phyloP scores from a whole-genome alignment of 108 stramenopile genomes.

The Skeletonema tropicum region DNA sequence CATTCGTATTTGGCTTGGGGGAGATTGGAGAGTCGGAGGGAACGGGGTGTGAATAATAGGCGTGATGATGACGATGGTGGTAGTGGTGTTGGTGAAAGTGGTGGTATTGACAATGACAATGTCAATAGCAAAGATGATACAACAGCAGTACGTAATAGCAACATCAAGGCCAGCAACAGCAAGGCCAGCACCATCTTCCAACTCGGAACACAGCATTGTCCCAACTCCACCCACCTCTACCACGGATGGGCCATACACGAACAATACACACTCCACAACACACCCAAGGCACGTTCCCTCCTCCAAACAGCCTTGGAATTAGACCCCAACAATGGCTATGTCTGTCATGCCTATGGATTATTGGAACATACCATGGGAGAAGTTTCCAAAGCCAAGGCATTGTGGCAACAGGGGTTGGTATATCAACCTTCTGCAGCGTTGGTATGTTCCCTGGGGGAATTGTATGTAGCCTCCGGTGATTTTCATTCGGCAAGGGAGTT shows the following conservation, averaged over 20 bases:
- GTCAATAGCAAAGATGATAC: not conserved
- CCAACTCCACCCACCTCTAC: conserved; percentile 68
- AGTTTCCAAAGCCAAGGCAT: conserved; percentile 36
- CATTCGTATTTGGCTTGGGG: conserved; percentile 78
- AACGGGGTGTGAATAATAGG: conserved; percentile 24
- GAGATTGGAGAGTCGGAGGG: conserved; percentile 63
- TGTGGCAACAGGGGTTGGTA: conserved; percentile 63
- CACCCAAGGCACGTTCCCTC: conserved; percentile 53
- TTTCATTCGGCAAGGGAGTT: conserved; percentile 52
- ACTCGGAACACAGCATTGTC: conserved; percentile 63
- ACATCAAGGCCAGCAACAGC: conserved; percentile 1
- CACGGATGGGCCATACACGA: conserved; percentile 87
- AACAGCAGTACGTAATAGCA: not conserved
- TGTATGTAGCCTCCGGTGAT: conserved; percentile 47
- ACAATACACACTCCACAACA: conserved; percentile 51
- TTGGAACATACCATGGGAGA: conserved; percentile 51
- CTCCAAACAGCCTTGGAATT: conserved; percentile 65
- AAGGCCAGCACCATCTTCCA: conserved; percentile 63
- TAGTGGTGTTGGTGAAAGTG: not conserved
- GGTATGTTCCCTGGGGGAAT: conserved; percentile 73
- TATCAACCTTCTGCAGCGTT: conserved; percentile 72
- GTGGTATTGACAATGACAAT: not conserved
- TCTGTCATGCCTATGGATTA: conserved; percentile 80
- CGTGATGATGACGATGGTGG: no score
- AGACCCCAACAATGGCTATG: conserved; percentile 77